Evolutionary conservation across 495 filamentous ascomycete genomes (phyloP), one percentile per base, ranked within the genome.

Genomic region (Podospora anserina): DNA sequence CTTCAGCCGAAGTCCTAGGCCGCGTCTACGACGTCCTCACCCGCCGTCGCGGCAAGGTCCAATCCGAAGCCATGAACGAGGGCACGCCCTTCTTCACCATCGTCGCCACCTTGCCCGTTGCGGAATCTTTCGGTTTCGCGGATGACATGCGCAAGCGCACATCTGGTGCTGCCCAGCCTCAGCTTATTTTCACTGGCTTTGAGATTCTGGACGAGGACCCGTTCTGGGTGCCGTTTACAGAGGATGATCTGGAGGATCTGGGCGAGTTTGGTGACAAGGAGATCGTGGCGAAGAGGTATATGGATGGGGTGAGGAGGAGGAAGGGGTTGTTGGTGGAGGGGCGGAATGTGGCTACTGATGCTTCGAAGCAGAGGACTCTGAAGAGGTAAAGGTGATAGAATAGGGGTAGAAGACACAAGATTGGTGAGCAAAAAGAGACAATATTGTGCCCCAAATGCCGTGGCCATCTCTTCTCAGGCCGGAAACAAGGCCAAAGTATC

Each of bases 351-450:
- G 87, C 83, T 68, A 85, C 79, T 44, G 89, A 93, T 86, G 95
- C 94, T 26, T 92, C 97, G 88, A 98, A 98, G 88, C 95, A 98
- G 85, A 98, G 97, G 90, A 98, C 92, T 27, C 77, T 99, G 80
- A 99, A 99, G 88, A 86, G 92, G 83, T 98, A 86, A 18, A 63
- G 5, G 9, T 18, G 9, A 18, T 27, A 20, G 15, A 59, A 27
- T 4, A 5, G 19, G 3, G 56, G 56, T 18, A 13, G 23, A 23
- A 23, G 23, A 23, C 23, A 23, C 23, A 23, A 32, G 30, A 32
- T 32, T 32, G 30, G 30, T 32, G 23, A 23, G 23, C 23, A 23
- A 23, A 23, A 23, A 23, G 23, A 23, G 23, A 23, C 23, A 23
- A 23, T 23, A 23, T 23, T 23, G 23, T 23, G 23, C 23, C 23